Percentiles rank a stretch among this genome's conserved stretches.
Conservation (phyloP, 106 monocot species). For the Dendrobium catenatum region DNA sequence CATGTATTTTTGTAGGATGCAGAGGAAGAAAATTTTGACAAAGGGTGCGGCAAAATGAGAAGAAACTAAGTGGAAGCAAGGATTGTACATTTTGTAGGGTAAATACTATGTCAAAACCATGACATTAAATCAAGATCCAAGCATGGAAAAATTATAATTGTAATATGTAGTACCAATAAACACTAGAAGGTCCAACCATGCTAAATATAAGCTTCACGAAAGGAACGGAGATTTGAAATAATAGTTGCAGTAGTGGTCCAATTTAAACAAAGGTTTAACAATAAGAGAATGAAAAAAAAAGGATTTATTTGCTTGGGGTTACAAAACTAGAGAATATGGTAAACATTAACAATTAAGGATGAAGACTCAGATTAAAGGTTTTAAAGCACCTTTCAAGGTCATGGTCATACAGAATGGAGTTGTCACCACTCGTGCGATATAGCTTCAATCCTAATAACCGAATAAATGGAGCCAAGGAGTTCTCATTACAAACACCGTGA, state of each 20-base stretch:
- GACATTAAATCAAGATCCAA: too few species aligned
- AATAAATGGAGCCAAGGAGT: conserved; percentile 89
- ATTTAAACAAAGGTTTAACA: neutral
- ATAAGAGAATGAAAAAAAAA: neutral
- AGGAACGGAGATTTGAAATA: too few species aligned
- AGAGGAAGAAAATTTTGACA: neutral
- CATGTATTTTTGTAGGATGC: neutral
- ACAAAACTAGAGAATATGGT: neutral
- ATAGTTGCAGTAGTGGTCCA: neutral
- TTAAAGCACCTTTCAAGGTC: conserved; percentile 77
- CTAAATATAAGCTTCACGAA: too few species aligned
- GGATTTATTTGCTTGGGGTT: neutral
- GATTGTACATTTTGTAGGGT: too few species aligned
- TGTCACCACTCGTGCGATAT: conserved; percentile 95
- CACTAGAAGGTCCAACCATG: too few species aligned
- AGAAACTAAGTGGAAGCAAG: neutral
- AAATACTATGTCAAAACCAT: too few species aligned
- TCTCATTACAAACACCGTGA: conserved; percentile 97
- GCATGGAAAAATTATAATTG: too few species aligned
- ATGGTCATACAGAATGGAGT: conserved; percentile 96
- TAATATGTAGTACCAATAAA: too few species aligned
- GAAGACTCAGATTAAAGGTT: neutral
- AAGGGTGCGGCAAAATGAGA: neutral
- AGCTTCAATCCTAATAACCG: conserved; percentile 64
- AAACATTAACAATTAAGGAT: neutral